These are phyloP conservation scores for Basidiobolus meristosporus DNA, from an alignment of 371 early-diverging fungal species.

Conservation along the genomic window DNA sequence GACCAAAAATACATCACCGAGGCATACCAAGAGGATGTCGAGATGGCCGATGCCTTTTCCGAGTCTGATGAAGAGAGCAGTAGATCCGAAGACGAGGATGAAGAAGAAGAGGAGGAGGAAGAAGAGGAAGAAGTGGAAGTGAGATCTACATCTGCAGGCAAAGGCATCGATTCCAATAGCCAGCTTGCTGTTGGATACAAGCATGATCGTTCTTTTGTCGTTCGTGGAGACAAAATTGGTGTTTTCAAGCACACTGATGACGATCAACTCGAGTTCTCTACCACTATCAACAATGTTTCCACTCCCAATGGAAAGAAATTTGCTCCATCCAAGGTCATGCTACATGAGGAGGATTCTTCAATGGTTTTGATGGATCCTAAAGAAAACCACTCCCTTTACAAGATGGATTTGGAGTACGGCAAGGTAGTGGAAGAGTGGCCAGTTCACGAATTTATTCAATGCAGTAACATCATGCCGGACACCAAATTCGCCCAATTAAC, in stretches of 20 bases:
- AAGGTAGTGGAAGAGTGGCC: constrained; percentile 88
- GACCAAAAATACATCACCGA: constrained; percentile 41
- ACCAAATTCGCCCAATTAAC: constrained; percentile 60
- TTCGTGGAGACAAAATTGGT: constrained; percentile 66
- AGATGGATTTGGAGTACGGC: constrained; percentile 80
- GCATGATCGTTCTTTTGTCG: constrained; percentile 59
- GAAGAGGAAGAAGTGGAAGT: constrained; percentile 3
- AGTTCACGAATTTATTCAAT: constrained; percentile 33
- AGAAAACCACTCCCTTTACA: constrained; percentile 47
- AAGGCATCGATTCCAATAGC: constrained; percentile 28
- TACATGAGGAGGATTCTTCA: constrained; percentile 59
- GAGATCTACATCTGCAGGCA: neutral
- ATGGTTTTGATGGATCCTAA: constrained; percentile 48
- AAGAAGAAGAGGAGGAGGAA: constrained; percentile 6
- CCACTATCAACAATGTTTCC: constrained; percentile 37
- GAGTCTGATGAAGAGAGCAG: constrained; percentile 2
- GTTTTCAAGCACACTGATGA: constrained; percentile 55
- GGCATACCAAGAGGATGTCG: constrained; percentile 42
- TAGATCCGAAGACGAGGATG: constrained; percentile 3
- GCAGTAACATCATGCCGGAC: constrained; percentile 48
- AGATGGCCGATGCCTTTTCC: constrained; percentile 15
- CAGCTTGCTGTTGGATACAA: constrained; percentile 57
- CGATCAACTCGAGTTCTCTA: constrained; percentile 36
- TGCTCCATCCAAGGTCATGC: constrained; percentile 38
- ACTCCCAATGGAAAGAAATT: constrained; percentile 20